phyloP scores from a whole-genome alignment of 192 early-diverging fungal genomes.

The Backusella circina region DNA sequence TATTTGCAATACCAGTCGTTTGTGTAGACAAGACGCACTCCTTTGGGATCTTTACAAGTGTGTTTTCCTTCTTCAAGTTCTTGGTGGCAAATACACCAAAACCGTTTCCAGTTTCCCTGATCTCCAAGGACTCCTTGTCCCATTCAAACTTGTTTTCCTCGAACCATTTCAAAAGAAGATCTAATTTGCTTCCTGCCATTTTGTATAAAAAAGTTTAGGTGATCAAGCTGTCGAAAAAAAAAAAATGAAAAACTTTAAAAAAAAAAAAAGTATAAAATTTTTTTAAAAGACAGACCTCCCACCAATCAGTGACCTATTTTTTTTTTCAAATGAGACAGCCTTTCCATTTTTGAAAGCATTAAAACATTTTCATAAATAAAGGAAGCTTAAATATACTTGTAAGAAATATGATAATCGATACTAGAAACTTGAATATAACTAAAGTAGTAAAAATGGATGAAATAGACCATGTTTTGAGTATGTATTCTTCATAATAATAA shows the following conservation, averaged over 20 bases:
- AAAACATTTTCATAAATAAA: no score
- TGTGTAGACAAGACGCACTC: slow-evolving; percentile 64
- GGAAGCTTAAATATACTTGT: no score
- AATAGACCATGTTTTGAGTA: no score
- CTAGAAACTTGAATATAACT: no score
- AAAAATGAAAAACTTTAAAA: slow-evolving; percentile 1
- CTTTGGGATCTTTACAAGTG: slow-evolving; percentile 75
- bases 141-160: slow-evolving; percentile 58
- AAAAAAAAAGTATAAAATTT: not conserved
- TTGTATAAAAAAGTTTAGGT: slow-evolving; percentile 5
- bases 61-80: slow-evolving; percentile 48
- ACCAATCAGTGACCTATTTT: not conserved
- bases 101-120: slow-evolving; percentile 43
- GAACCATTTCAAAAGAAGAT: slow-evolving; percentile 42
- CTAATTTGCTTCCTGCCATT: slow-evolving; percentile 13
- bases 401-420: no score
- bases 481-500: no score
- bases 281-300: not conserved
- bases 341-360: not conserved
- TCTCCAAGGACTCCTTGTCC: slow-evolving; percentile 52
- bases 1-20: slow-evolving; percentile 71
- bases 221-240: not conserved
- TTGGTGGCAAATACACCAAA: slow-evolving; percentile 58
- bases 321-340: not conserved
- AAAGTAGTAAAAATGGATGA: no score